phyloP scores from a whole-genome alignment of 2,329 filamentous ascomycete genomes.

The Penicillium psychrosexuale region DNA sequence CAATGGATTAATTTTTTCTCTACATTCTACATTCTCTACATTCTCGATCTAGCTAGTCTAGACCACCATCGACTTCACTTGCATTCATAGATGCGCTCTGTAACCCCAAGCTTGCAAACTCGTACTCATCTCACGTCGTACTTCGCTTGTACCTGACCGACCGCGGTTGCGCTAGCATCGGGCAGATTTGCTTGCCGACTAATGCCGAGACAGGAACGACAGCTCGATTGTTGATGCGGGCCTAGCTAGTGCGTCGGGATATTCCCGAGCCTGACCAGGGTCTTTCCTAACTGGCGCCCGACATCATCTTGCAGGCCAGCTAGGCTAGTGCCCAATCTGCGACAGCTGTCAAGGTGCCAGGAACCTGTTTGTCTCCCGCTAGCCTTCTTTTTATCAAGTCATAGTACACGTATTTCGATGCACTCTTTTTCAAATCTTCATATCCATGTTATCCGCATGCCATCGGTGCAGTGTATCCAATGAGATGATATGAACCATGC shows the following conservation, averaged over 20 bases:
- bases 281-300: conserved; percentile 10
- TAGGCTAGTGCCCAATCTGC: conserved; percentile 16
- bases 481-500: background rate
- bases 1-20: background rate
- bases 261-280: conserved; percentile 13
- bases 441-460: background rate
- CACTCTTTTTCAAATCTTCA: background rate
- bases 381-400: background rate
- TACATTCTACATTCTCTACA: background rate
- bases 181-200: conserved; percentile 28
- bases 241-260: conserved; percentile 13
- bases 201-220: conserved; percentile 20
- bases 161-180: conserved; percentile 17
- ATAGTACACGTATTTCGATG: background rate
- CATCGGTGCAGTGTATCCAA: conserved; percentile 1
- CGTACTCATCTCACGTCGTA: background rate
- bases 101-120: background rate
- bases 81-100: background rate
- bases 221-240: conserved; percentile 16
- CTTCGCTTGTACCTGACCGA: conserved; percentile 9
- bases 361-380: conserved; percentile 8
- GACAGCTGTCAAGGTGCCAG: conserved; percentile 7
- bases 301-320: conserved; percentile 20
- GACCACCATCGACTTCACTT: background rate
- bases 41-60: conserved; percentile 9